Percentiles rank a stretch among this genome's conserved stretches.
Conservation (phyloP, 305 asterid species). For the Fraxinus baroniana region DNA sequence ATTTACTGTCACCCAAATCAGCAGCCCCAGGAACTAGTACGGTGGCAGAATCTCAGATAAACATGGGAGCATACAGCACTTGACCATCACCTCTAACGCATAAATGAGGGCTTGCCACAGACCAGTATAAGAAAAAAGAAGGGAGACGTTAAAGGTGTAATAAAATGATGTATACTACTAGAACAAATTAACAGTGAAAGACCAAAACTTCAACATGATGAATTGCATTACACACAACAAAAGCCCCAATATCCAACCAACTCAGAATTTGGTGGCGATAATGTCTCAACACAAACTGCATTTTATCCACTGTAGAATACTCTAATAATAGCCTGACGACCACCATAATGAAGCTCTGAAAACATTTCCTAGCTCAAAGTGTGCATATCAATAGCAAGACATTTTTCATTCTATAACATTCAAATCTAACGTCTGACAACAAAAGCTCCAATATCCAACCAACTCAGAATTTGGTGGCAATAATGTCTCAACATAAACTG, state of each 20-base stretch:
- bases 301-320: background rate
- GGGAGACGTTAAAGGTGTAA: background rate
- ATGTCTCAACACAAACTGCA: background rate
- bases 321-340: background rate
- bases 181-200: background rate
- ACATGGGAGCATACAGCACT: background rate
- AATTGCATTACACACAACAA: background rate
- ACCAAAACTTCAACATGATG: background rate
- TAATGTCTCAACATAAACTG: background rate
- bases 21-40: background rate
- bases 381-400: background rate
- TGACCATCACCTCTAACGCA: background rate
- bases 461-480: background rate
- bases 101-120: background rate
- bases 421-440: background rate
- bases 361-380: background rate
- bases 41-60: background rate
- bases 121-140: background rate
- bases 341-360: background rate
- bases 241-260: background rate
- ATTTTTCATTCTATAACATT: background rate
- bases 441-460: background rate
- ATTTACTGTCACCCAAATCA: background rate
- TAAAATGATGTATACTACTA: background rate
- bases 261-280: background rate